A percentile compares a stretch with the other conserved stretches of the same genome.
Evolutionary conservation across 2,329 filamentous ascomycete species (phyloP).

Genomic region (Blastomyces silverae): DNA sequence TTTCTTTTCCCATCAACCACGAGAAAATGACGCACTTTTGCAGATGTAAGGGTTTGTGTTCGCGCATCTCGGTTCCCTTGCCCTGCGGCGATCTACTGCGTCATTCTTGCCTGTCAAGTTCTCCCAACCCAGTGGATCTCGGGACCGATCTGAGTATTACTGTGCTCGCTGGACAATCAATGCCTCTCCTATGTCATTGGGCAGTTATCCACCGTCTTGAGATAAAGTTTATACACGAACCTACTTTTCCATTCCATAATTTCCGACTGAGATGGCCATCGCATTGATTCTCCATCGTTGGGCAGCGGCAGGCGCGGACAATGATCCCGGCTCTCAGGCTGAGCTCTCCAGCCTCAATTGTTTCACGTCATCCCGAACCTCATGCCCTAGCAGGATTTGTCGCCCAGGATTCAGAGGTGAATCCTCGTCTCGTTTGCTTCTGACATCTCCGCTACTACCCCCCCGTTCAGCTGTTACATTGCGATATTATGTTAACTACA

Average conservation of each 20-base stretch:
- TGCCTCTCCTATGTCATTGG: not conserved
- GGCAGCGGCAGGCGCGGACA: not conserved
- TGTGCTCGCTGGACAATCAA: not conserved
- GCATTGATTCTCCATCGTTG: not conserved
- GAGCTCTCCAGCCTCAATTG: not conserved
- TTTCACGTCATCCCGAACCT: not conserved
- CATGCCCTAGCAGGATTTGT: not conserved
- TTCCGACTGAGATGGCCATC: not conserved
- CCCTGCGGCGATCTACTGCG: not conserved
- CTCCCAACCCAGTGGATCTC: not conserved
- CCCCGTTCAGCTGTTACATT: not conserved
- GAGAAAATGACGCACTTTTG: constrained; percentile 3
- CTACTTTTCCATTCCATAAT: not conserved
- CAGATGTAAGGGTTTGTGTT: not conserved
- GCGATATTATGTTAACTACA: not conserved
- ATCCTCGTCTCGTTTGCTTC: not conserved
- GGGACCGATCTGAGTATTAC: not conserved
- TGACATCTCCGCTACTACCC: not conserved
- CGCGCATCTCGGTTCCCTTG: too few species aligned
- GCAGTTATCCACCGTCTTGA: not conserved
- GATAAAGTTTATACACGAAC: not conserved
- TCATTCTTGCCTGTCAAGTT: not conserved
- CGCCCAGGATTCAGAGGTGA: not conserved
- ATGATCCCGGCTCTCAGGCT: not conserved
- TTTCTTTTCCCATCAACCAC: not conserved